A percentile compares a stretch with the other conserved stretches of the same genome.
These are phyloP conservation scores for Hypoxylon fuscum DNA, from an alignment of 495 filamentous ascomycete species.

Conservation along the genomic window DNA sequence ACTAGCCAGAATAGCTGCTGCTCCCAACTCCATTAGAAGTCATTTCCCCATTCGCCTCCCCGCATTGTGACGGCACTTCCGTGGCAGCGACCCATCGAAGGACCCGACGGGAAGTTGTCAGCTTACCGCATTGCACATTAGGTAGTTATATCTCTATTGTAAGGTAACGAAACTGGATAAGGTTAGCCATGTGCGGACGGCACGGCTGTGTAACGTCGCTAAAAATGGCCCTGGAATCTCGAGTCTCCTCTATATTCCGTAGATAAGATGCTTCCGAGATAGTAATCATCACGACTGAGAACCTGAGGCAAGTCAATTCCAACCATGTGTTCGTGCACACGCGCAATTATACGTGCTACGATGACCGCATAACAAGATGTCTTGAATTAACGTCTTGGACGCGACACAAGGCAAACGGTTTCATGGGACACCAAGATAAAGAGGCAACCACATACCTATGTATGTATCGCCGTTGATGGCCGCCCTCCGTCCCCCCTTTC, in stretches of 20 bases:
- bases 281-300: conserved; percentile 9
- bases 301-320: background rate
- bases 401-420: conserved; percentile 18
- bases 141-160: too few species aligned
- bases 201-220: conserved; percentile 35
- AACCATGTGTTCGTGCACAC: too few species aligned
- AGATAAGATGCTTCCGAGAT: conserved; percentile 2
- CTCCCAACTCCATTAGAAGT: background rate
- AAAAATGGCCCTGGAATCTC: conserved; percentile 18
- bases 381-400: conserved; percentile 10
- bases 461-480: conserved; percentile 19
- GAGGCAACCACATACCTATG: conserved; percentile 17
- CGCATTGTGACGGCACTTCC: conserved; percentile 20
- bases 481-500: background rate
- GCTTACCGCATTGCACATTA: conserved; percentile 9
- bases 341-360: conserved; percentile 16
- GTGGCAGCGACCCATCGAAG: conserved; percentile 17
- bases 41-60: conserved; percentile 31
- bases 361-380: conserved; percentile 11
- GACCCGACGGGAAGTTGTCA: conserved; percentile 25
- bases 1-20: background rate
- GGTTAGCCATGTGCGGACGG: conserved; percentile 38
- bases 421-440: conserved; percentile 3
- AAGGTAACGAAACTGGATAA: conserved; percentile 31
- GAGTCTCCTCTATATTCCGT: conserved; percentile 7